Conservation (phyloP, 257 asterid genomes). For the Osmanthus fragrans region DNA sequence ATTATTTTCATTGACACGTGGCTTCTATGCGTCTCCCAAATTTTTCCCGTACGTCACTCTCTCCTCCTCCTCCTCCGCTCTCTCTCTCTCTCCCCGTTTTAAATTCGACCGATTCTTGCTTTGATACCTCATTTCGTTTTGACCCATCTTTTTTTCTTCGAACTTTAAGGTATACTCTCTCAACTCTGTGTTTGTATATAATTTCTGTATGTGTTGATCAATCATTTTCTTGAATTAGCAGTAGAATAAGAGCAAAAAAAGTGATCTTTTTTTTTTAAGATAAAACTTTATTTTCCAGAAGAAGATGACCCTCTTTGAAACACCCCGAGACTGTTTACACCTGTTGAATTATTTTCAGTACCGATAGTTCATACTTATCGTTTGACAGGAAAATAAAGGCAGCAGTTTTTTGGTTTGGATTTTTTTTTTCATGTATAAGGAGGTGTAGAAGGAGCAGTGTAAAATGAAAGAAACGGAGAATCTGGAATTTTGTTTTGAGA, state of each 20-base stretch:
- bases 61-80: not conserved
- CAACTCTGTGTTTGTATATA: not conserved
- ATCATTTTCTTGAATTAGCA: no score
- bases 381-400: conserved; percentile 22
- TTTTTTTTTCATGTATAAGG: conserved; percentile 18
- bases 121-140: conserved; percentile 1
- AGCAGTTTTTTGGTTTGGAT: conserved; percentile 12
- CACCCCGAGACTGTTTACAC: conserved; percentile 20
- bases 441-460: not conserved
- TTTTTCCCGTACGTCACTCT: not conserved
- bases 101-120: conserved; percentile 1
- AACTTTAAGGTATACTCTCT: conserved; percentile 25
- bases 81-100: conserved; percentile 2
- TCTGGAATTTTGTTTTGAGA: conserved; percentile 60
- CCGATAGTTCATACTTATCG: not conserved
- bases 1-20: conserved; percentile 34
- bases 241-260: no score
- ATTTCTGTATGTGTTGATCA: no score
- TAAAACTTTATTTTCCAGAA: conserved; percentile 10
- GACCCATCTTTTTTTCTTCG: not conserved
- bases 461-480: conserved; percentile 47
- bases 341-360: conserved; percentile 28
- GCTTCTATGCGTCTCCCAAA: conserved; percentile 20
- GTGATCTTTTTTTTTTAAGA: no score
- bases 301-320: conserved; percentile 23